Evolutionary conservation across 192 early-diverging fungal species (phyloP), one percentile per base, ranked within the genome.

Genomic region (Bifiguratus adelaidae): DNA sequence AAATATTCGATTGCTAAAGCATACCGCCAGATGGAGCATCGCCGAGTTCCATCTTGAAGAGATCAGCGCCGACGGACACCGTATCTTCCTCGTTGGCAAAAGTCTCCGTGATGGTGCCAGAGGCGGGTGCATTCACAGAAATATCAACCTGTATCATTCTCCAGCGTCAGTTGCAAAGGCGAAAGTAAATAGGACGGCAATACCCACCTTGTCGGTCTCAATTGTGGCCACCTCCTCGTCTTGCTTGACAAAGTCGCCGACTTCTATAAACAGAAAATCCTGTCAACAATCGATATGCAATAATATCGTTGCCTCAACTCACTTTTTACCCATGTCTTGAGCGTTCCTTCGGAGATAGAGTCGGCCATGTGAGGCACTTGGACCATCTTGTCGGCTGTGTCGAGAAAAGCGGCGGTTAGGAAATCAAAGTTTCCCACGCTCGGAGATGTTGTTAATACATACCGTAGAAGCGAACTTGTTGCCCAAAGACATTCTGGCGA

Each of bases 181-280:
- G 2, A 37, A 47, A n/a, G 16, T 5, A n/a, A 16, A 50, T 35
- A 22, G 18, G 11, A 60, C 7, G 13, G 4, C n/a, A 3, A 41
- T 2, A 30, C 30, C 9, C 61, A 86, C 82, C 80, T 99, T 99
- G 78, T 99, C 96, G 27, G 96, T 99, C 61, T 99, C 96, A 41
- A 99, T 97, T 27, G 91, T 93, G 15, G 92, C 92, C 25, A 97
- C 78, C 58, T 88, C 88, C 56, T 99, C 96, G 53, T 99, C 96
- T 52, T 88, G 76, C 50, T 77, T 75, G 52, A 99, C 84, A 67
- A 79, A 94, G 48, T 99, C 93, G 57, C 96, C 96, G 30, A 93
- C 80, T 74, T 95, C 85, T 91, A 66, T 29, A 58, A 3, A 18
- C 13, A 28, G 26, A 45, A 42, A 44, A 41, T 44, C 23, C 50